Evolutionary conservation across 257 asterid genomes (phyloP), one percentile per base, ranked within the genome.

Genomic region (Jasminum sambac): DNA sequence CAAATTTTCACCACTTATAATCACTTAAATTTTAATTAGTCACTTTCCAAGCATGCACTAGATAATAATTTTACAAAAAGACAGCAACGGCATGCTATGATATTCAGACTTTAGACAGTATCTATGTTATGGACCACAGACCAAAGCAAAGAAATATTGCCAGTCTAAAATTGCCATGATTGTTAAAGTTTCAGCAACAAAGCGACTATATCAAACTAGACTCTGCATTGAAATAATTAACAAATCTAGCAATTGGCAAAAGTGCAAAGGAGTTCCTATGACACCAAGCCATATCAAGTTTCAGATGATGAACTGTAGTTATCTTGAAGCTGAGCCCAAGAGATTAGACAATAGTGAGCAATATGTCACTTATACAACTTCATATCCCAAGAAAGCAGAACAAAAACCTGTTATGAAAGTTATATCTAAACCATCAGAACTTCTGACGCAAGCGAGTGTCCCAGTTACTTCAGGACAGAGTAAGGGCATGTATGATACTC

Each of bases 61-160:
- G 67, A 48, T 59, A 78, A 46, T 82, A n/a, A n/a, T 48, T 70
- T 71, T 61, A 71, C 61, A 48, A 46, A 69, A 71, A 17, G 48
- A 77, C 40, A 68, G 70, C 36, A 43, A 60, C 42, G 26, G 66
- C 72, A 68, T 69, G 50, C 61, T 74, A 68, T 36, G 46, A 67
- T 60, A 37, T 25, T 34, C 43, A 43, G 57, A 63, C n/a, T 10
- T 25, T 38, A 23, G 66, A 36, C 46, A 60, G 37, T 59, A 67
- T 69, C 43, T 46, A 77, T 62, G 30, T 11, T 21, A 46, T 26
- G 73, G 73, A 68, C n/a, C 11, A 21, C n/a, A 11, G 36, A 64
- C n/a, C 11, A 21, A 12, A 8, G 48, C 52, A 76, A 66, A 68
- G 6, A 65, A 58, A 70, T 39, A 11, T 21, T 23, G 34, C 66